Evolutionary conservation across 2,329 filamentous ascomycete genomes (phyloP), one percentile per base, ranked within the genome.

Genomic region (Colletotrichum navitas): DNA sequence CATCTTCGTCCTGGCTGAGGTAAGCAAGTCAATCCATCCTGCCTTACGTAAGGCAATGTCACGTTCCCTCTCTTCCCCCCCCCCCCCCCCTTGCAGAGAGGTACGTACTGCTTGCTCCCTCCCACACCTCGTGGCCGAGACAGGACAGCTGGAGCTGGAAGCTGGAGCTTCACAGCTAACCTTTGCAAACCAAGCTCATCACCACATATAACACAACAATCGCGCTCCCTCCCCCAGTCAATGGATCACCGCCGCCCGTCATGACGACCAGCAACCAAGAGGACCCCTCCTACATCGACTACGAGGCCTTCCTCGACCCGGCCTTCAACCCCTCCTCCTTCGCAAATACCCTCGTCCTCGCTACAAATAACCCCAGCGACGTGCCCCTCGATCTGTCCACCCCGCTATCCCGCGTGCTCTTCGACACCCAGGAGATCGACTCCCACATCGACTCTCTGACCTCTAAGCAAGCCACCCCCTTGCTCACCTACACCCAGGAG

Each of bases 351-450:
- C 90, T 99, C 71, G 93, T 98, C 60, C 90, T 95, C 68, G 88
- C 91, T 49, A 98, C 95, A 66, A 98, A 98, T 85, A 97, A 98
- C 83, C 88, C 94, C 70, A 93, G 92, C 75, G 96, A 98, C 82
- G 92, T 92, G 1, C 93, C 94, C 8, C 89, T 98, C 77, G 96
- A 99, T 81, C 92, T 99, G 68, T 95, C 94, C 7, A 98, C 96
- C 21, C 95, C 96, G 3, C 88, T 99, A 59, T 97, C 95, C 6
- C 91, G 94, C 66, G 95, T 98, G 6, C 90, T 98, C 8, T 99
- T 99, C 82, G 96, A 99, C 82, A 92, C 96, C 3, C 96, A 98
- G 80, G 96, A 98, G 82, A 92, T 99, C 75, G 95, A 98, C 82
- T 97, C 95, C 0, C 94, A 97, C 79, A 97, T 99, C 74, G 94